Evolutionary conservation across 2,329 filamentous ascomycete genomes (phyloP).

Genomic region (Didymella lethalis): DNA sequence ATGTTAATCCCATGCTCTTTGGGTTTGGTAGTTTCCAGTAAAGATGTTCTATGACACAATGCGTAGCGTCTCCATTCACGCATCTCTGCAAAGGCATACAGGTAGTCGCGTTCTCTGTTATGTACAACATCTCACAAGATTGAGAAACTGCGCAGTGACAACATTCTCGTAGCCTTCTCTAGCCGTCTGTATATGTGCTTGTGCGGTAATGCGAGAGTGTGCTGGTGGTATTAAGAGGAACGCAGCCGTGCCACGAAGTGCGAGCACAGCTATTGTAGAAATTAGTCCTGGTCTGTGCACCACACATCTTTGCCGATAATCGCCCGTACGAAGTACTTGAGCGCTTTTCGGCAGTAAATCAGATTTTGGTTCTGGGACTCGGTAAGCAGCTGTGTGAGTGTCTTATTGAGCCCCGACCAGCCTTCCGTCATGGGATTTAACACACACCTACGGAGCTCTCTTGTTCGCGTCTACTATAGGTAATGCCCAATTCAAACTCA

Average conservation of each 20-base stretch:
- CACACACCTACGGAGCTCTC: not conserved
- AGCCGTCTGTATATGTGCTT: not conserved
- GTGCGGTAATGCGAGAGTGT: not conserved
- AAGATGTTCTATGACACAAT: not conserved
- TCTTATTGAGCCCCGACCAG: not conserved
- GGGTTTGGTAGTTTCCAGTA: too few species aligned
- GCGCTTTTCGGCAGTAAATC: too few species aligned
- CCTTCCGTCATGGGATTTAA: not conserved
- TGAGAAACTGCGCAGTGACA: not conserved
- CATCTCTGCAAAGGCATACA: not conserved
- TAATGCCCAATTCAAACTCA: not conserved
- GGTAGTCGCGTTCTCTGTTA: not conserved
- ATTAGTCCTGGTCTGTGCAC: not conserved
- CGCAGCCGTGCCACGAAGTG: not conserved
- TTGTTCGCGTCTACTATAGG: not conserved
- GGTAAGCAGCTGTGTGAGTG: not conserved
- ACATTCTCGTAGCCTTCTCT: not conserved
- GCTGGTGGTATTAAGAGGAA: not conserved
- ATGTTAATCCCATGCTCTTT: too few species aligned
- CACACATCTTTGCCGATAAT: too few species aligned
- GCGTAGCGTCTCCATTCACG: not conserved
- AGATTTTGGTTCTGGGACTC: too few species aligned
- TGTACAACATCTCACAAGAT: too few species aligned
- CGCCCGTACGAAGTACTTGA: too few species aligned
- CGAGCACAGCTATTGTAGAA: not conserved